Base-by-base conservation (phyloP, 2,329 filamentous ascomycete genomes). In the Aspergillus ochraceus region DNA sequence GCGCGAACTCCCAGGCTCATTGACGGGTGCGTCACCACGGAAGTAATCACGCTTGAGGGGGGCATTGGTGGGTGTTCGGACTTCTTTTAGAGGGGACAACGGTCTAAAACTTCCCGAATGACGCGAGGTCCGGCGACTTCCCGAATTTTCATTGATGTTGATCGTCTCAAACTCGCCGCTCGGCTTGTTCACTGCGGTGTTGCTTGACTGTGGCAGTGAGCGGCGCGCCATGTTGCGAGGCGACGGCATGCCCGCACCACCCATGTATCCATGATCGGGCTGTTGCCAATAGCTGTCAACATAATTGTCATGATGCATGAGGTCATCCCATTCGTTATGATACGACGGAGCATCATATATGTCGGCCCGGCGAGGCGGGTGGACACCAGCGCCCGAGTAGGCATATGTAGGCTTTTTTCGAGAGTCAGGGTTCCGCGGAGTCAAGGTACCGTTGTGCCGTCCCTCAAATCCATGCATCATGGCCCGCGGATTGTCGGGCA, bases 401-500 rank as follows among this genome's bases (percentile, higher is more conserved):
- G 58, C 52, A 46, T 62, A 64, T 11, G 49, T 52, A 8, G 63
- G 58, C 26, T 52, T 65, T 39, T 58, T 61, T n/a, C 60, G 57
- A 45, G 61, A 60, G 2, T 39, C 55, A n/a, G 55, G 46, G 26
- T 54, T 57, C 45, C 61, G 58, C 11, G 50, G 60, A 6, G 55
- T 30, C 12, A 54, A 55, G 9, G 60, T 56, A 32, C 64, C 61
- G 45, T 62, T 62, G 17, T 65, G 61, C 50, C 60, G 52, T 57
- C 57, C 57, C 53, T 62, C 62, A 47, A 68, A 69, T 3, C 68
- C 68, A 36, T 73, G 62, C 52, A 73, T 71, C 58, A 74, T 64
- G 45, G 74, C 73, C 47, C 74, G 71, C 29, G 75, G 76, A 50
- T 77, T 72, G 17, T 73, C 63, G 17, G 73, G 75, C 12, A 76